Evolutionary conservation across 148 eudicot species (phyloP), one percentile per base, ranked within the genome.

Genomic region (Vaccinium darrowii): DNA sequence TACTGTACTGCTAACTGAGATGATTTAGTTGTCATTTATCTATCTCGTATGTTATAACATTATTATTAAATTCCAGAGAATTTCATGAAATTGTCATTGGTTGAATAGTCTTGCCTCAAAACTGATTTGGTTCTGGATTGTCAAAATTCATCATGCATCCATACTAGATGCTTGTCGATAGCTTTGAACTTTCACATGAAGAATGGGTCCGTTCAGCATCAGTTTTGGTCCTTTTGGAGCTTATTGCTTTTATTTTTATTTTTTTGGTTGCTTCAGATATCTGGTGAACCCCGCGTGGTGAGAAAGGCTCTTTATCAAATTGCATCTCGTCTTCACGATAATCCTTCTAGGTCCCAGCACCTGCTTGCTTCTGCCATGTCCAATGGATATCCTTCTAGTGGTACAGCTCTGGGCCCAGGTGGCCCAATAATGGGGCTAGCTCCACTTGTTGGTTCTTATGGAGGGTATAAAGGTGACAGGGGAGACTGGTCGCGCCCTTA

Each of bases 341-440:
- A 97, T 88, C 99, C 99, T 56, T 95, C 99, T 13, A 93, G 98
- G 53, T 91, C 99, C 82, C 99, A 97, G 88, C 98, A 93, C 87
- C 73, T 93, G 90, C 96, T 97, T 73, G 87, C 94, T 27, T 95
- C 95, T 83, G 89, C 98, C 83, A 89, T 85, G 30, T 88, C 92
- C 1, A 91, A 81, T 79, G 84, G 74, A 57, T 93, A 93, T 85
- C 82, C 93, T 65, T 87, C 98, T 43, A 85, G 92, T 50, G 93
- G 98, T 82, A 88, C 98, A 72, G 86, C 93, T 83, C 79, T 97
- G 80, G 95, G 95, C 84, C 90, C 93, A 81, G 92, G 96, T 86
- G 93, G 90, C 74, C 94, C 94, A 76, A 85, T 97, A 49, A 89
- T 93, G 91, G 94, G 96, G 52, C 90, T 93, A 71, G 90, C 99